Percentiles rank a stretch among this genome's conserved stretches.
Evolutionary conservation across 1,284 basidiomycete species (phyloP).

Genomic region (Naganishia cerealis): DNA sequence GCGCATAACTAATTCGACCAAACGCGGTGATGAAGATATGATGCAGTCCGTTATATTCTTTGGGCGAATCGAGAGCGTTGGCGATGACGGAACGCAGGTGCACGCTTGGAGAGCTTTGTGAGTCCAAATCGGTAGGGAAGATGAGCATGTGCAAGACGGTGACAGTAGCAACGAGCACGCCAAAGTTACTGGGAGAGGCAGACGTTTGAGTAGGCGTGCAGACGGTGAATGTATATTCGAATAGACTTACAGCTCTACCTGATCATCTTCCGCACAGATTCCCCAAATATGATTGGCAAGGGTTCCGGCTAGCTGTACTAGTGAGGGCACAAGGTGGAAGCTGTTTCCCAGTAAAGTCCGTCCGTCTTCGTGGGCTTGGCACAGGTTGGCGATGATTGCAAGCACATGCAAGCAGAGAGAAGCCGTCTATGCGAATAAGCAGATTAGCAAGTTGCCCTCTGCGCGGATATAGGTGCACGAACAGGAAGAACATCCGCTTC

Average conservation of each 20-base stretch:
- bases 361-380: slow-evolving; percentile 15
- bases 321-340: slow-evolving; percentile 27
- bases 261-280: slow-evolving; percentile 13
- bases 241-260: slow-evolving; percentile 12
- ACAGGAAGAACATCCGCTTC: slow-evolving; percentile 7
- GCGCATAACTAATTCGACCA: slow-evolving; percentile 69
- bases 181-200: slow-evolving; percentile 37
- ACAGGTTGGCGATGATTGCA: slow-evolving; percentile 13
- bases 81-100: slow-evolving; percentile 22
- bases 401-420: slow-evolving; percentile 11
- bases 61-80: slow-evolving; percentile 31
- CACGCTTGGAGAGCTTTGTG: background rate
- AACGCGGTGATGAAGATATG: slow-evolving; percentile 74
- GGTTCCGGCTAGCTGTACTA: slow-evolving; percentile 18
- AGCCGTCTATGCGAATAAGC: background rate
- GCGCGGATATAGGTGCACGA: background rate
- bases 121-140: slow-evolving; percentile 37
- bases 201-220: background rate
- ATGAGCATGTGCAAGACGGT: slow-evolving; percentile 48
- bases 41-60: slow-evolving; percentile 65
- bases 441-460: background rate
- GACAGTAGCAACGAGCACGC: slow-evolving; percentile 40
- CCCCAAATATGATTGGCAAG: slow-evolving; percentile 29
- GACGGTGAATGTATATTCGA: background rate
- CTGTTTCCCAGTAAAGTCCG: slow-evolving; percentile 26